Base-by-base conservation (phyloP, 2,329 filamentous ascomycete species). In the Cryphonectria radicalis region DNA sequence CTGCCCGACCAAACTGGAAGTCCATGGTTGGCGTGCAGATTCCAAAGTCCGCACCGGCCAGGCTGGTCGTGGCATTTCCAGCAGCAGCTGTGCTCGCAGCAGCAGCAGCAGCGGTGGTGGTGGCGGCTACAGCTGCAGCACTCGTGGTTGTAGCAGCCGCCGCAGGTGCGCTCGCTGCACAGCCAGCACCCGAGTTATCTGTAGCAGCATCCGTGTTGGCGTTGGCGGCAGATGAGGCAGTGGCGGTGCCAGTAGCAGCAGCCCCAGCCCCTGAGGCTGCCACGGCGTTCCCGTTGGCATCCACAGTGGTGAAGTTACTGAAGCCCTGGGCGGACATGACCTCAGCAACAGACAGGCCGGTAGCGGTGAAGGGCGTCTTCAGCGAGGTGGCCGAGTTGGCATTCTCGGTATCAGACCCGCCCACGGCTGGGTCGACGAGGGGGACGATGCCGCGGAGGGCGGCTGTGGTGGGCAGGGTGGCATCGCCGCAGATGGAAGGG, bases 381-480 rank as follows among this genome's bases (percentile, higher is more conserved):
- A 85, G 77, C 4, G 87, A 89, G 22, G 79, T 80, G 1, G 79
- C 81, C n/a, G 88, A 88, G 76, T 89, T 85, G 68, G 86, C 84
- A 71, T 91, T 91, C 76, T 88, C 87, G 17, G 80, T 75, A 62
- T 84, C 88, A 37, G 87, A 81, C 67, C 85, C 87, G 66, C 77
- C 81, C 62, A 91, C 88, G 73, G 79, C 87, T 4, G 90, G 90
- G 76, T 92, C 90, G 69, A 92, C 86, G 14, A 90, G 82, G 37
- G 90, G 89, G 3, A 90, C 83, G 65, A 92, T 88, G 72, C 90
- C 90, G 53, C 90, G 84, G 28, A 92, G 87, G 63, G 84, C 84
- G 59, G 80, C 80, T 11, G 87, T 91, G 53, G 83, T 85, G n/a
- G 90, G 90, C 1, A 92, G 85, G 50, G 83, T 82, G 1, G 88